phyloP scores from a whole-genome alignment of 108 stramenopile genomes.

The Aurantiochytrium sp. region DNA sequence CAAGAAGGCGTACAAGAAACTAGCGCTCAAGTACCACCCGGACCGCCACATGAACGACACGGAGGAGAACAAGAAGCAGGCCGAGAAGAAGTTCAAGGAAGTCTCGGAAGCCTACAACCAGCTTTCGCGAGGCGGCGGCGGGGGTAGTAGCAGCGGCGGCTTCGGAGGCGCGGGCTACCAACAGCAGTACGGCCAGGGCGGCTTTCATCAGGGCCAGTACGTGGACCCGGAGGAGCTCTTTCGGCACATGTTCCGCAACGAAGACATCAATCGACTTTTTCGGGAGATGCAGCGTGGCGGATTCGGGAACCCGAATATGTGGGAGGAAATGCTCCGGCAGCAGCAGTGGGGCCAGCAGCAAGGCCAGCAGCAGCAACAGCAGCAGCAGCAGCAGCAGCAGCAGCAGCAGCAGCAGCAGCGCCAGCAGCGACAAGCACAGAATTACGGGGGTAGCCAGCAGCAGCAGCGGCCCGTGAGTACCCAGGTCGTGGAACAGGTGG shows the following conservation, averaged over 20 bases:
- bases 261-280: neutral
- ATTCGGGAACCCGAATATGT: neutral
- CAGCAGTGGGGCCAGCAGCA: neutral
- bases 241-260: neutral
- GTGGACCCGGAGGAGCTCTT: neutral
- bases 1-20: constrained; percentile 85
- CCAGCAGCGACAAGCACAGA: neutral
- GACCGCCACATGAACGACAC: constrained; percentile 7
- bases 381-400: neutral
- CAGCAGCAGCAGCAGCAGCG: neutral
- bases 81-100: neutral
- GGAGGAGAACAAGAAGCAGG: neutral
- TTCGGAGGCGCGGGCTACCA: neutral
- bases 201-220: neutral
- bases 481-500: neutral
- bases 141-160: neutral
- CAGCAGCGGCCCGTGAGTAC: neutral
- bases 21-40: constrained; percentile 66
- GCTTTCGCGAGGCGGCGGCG: neutral
- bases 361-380: neutral
- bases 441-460: neutral
- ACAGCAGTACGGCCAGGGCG: neutral
- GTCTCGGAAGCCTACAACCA: neutral
- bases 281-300: neutral
- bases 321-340: neutral